Base-by-base conservation (phyloP, 305 asterid species). In the Plantago rigida region DNA sequence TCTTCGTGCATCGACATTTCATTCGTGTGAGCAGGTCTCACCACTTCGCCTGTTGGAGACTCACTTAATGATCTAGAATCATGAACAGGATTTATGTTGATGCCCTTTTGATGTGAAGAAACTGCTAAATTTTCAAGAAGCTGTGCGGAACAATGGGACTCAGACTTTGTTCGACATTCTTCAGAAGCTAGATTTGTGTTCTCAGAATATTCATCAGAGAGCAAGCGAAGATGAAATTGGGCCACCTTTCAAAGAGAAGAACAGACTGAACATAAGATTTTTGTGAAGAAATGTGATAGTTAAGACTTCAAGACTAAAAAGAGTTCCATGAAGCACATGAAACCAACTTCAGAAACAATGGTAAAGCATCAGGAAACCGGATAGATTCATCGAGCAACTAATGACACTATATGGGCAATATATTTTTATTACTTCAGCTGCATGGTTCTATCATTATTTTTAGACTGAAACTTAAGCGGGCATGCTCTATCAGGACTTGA, bases 221-320 rank as follows among this genome's bases (percentile, higher is more conserved):
- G 78, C 75, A 84, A 73, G 57, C 77, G 77, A 72, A 87, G 91
- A 76, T 77, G 81, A 77, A 71, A 70, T 3, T 71, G 75, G 44
- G 65, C 82, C 68, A 77, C 91, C 96, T 84, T 73, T 62, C 45
- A 74, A 73, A 68, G 59, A 56, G 59, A 80, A 74, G 17, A 61
- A 59, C 46, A 70, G 28, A 48, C 17, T 28, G 44, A 29, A 56
- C 42, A 52, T 61, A 54, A 72, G 73, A 58, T 13, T 54, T 51
- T 55, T 44, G 64, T 52, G 53, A 42, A 24, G 64, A 36, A 60
- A 52, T 62, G 52, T 66, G 42, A 49, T 24, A 54, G 39, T 42
- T 24, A 50, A 60, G 34, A 51, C 39, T n/a, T 52, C 8, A n/a
- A 51, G 6, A 52, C 24, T 63, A 45, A 66, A 63, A 6, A 29